Evolutionary conservation across 78 protist species (phyloP).

Genomic region (Dictyostelium purpureum): DNA sequence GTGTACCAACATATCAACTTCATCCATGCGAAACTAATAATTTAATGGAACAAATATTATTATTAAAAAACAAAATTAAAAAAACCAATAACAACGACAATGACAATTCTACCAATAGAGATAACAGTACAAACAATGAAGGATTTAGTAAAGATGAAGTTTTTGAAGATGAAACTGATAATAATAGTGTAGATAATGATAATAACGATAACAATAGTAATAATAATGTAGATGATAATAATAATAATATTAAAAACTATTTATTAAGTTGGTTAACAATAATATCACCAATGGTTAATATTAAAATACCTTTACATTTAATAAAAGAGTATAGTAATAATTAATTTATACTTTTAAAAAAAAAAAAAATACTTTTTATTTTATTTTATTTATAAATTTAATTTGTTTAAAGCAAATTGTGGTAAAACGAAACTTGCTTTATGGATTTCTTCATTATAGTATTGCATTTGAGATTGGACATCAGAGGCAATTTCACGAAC

Average conservation of each 20-base stretch:
- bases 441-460: constrained; percentile 92
- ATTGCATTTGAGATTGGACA: constrained; percentile 66
- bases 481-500: constrained; percentile 15
- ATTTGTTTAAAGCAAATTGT: constrained; percentile 81
- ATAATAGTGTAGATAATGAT: background rate
- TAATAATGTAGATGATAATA: background rate
- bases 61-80: background rate
- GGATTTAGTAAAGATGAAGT: too few species aligned
- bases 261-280: constrained; percentile 68
- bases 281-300: constrained; percentile 40
- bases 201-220: too few species aligned
- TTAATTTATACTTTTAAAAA: background rate
- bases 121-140: too few species aligned
- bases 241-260: background rate
- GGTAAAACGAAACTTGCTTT: constrained; percentile 93
- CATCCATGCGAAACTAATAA: constrained; percentile 73
- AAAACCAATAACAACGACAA: background rate
- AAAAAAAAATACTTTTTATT: background rate
- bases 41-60: constrained; percentile 50
- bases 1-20: constrained; percentile 65
- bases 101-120: too few species aligned
- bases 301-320: constrained; percentile 35
- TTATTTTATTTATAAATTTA: background rate
- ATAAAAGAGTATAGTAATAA: background rate
- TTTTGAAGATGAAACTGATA: background rate